Base-by-base conservation (phyloP, 441 rosid species). In the Hypseocharis bilobata region DNA sequence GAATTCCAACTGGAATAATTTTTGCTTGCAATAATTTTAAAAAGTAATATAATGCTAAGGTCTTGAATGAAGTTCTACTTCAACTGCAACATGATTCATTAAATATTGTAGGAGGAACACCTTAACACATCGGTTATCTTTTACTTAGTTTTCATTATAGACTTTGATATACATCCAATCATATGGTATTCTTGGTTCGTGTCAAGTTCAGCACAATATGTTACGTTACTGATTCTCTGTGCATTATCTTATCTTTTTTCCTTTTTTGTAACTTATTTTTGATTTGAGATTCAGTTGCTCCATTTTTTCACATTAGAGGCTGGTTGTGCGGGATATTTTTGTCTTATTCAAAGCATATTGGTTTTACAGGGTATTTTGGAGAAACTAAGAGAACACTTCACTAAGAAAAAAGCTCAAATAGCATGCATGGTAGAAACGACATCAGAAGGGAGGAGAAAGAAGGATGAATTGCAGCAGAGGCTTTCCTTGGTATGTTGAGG, bases 341-440 rank as follows among this genome's bases (percentile, higher is more conserved):
- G 38, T 6, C 62, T 26, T 69, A 25, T 32, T 62, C 47, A 44
- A 65, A 63, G 58, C 45, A 45, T 66, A 1, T 34, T 58, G 60
- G 51, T 69, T 70, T 73, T 60, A 63, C 73, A 92, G 98, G 70
- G 70, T 57, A 71, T 73, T 60, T 65, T 86, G 75, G 96, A 87
- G 69, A 67, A 79, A 2, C 74, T 88, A 68, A 77, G 75, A 72
- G 82, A 84, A 44, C 58, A 7, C 25, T 72, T 85, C 59, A 72
- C 49, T 36, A 76, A 90, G 75, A 88, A 90, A 89, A 90, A 86
- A 74, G 81, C 82, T 71, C 80, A 83, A 74, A 85, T 84, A 63
- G 81, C 82, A 36, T 64, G 75, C 54, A 73, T 93, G 91, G 69
- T 86, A 83, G 83, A 83, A 63, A 81, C 73, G 67, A 84, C 96